These are phyloP conservation scores for Oemleria cerasiformis DNA, from an alignment of 306 rosid genomes.

Conservation along the genomic window DNA sequence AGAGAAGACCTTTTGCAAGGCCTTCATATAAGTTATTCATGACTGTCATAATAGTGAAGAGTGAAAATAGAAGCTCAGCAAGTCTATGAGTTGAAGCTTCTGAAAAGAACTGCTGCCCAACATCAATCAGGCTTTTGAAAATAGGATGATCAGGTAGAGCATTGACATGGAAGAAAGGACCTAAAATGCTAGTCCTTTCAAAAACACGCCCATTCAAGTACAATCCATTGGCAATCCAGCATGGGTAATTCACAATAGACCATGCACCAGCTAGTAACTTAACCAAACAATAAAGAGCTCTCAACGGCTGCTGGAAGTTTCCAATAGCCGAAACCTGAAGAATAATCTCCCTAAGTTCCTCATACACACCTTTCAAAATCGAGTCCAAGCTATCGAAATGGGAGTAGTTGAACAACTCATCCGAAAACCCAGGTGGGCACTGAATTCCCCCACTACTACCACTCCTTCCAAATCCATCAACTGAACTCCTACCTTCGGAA, in stretches of 20 bases:
- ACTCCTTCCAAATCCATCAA: constrained; percentile 50
- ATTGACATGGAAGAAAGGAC: constrained; percentile 87
- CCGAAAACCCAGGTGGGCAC: constrained; percentile 85
- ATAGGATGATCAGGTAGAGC: constrained; percentile 78
- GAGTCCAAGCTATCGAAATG: constrained; percentile 79
- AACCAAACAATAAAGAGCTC: constrained; percentile 75
- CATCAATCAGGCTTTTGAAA: constrained; percentile 86
- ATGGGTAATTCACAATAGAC: constrained; percentile 70
- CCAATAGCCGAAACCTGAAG: constrained; percentile 89
- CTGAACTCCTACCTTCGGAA: constrained; percentile 54
- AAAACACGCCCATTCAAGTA: constrained; percentile 91
- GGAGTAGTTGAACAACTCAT: constrained; percentile 73
- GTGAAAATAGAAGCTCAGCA: constrained; percentile 72
- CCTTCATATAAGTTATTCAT: constrained; percentile 85
- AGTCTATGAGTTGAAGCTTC: constrained; percentile 76
- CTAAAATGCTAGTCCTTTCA: constrained; percentile 93
- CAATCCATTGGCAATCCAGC: constrained; percentile 90
- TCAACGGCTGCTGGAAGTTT: constrained; percentile 76
- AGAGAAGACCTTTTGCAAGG: constrained; percentile 63
- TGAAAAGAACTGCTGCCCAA: constrained; percentile 97
- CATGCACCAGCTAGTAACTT: constrained; percentile 78
- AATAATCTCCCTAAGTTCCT: constrained; percentile 80
- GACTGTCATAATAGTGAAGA: constrained; percentile 71
- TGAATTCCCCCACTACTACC: constrained; percentile 43
- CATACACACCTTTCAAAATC: constrained; percentile 73